phyloP scores from a whole-genome alignment of 306 rosid species.

The Vigna mungo region DNA sequence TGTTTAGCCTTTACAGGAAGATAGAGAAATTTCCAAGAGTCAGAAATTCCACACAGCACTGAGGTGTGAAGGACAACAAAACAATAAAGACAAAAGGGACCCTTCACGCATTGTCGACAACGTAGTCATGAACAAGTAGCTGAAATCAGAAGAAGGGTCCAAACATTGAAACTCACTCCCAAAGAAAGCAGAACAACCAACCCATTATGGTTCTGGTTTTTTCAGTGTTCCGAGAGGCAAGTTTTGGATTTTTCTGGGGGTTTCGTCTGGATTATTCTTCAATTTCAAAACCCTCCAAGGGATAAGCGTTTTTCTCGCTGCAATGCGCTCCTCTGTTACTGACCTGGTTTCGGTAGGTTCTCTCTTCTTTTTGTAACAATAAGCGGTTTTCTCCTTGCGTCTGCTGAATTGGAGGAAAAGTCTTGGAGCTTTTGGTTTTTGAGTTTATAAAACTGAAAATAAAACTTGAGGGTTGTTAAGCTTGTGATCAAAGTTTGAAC shows the following conservation, averaged over 20 bases:
- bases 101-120: slow-evolving; percentile 78
- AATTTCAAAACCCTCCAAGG: slow-evolving; percentile 62
- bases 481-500: slow-evolving; percentile 31
- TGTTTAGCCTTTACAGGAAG: neutral
- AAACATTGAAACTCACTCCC: slow-evolving; percentile 44
- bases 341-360: slow-evolving; percentile 49
- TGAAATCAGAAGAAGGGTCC: slow-evolving; percentile 49
- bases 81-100: slow-evolving; percentile 69
- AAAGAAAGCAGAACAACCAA: slow-evolving; percentile 25
- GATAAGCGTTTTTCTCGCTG: slow-evolving; percentile 41
- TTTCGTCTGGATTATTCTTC: slow-evolving; percentile 50
- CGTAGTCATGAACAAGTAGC: slow-evolving; percentile 60
- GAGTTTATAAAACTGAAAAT: slow-evolving; percentile 4
- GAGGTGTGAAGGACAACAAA: slow-evolving; percentile 61
- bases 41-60: slow-evolving; percentile 69
- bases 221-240: slow-evolving; percentile 45
- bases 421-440: slow-evolving; percentile 15
- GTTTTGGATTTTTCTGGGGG: slow-evolving; percentile 53
- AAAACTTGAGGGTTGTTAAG: slow-evolving; percentile 23
- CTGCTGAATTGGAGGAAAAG: slow-evolving; percentile 27
- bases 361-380: slow-evolving; percentile 12
- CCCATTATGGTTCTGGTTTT: slow-evolving; percentile 26
- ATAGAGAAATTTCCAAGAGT: slow-evolving; percentile 33
- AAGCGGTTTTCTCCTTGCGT: slow-evolving; percentile 24
- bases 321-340: slow-evolving; percentile 31